These are phyloP conservation scores for Pyronema domesticum DNA, from an alignment of 495 filamentous ascomycete species.

Conservation along the genomic window DNA sequence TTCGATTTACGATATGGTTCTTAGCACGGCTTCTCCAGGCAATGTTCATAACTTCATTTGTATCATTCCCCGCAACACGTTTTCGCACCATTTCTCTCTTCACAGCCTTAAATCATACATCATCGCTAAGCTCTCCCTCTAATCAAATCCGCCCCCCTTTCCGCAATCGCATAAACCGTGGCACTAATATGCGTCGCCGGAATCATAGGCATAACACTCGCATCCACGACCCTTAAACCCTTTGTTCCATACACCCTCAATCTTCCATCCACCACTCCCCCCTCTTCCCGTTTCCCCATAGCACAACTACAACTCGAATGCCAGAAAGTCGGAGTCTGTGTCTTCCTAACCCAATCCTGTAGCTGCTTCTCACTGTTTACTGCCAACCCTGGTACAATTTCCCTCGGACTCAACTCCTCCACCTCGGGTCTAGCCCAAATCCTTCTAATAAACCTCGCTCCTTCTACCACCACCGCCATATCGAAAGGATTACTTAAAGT, in stretches of 20 bases:
- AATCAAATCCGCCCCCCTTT: slow-evolving; percentile 37
- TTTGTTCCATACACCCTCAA: slow-evolving; percentile 33
- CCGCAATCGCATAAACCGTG: slow-evolving; percentile 38
- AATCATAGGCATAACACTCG: slow-evolving; percentile 34
- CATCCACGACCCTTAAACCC: slow-evolving; percentile 36
- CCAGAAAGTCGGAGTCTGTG: slow-evolving; percentile 19
- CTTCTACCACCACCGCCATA: neutral
- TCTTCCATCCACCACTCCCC: slow-evolving; percentile 33
- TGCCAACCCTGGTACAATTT: neutral
- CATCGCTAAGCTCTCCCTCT: neutral
- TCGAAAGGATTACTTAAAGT: slow-evolving; percentile 27
- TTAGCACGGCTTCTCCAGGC: too few species aligned
- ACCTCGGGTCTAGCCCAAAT: neutral
- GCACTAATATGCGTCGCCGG: slow-evolving; percentile 33
- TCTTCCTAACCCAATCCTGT: neutral
- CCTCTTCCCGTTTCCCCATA: slow-evolving; percentile 30
- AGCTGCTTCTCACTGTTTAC: neutral
- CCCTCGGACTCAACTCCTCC: neutral
- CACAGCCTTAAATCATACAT: neutral
- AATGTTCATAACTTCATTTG: too few species aligned
- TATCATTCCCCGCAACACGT: too few species aligned
- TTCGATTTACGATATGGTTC: too few species aligned
- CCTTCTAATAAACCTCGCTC: neutral
- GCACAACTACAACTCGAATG: slow-evolving; percentile 37
- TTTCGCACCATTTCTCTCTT: too few species aligned